Base-by-base conservation (phyloP, 768 basidiomycete species). In the Russula foetens region DNA sequence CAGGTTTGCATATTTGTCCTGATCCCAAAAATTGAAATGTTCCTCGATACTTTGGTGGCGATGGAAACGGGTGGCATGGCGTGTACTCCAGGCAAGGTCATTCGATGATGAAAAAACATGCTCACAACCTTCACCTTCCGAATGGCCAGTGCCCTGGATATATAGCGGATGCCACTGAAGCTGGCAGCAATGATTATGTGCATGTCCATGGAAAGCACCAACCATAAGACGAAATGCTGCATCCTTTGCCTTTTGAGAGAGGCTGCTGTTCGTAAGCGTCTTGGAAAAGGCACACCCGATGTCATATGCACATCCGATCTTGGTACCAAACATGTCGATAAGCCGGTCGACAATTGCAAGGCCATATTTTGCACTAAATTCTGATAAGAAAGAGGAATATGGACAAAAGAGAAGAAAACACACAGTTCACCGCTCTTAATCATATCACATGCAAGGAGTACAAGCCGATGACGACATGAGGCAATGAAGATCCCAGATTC, bases 191-290 rank as follows among this genome's bases (percentile, higher is more conserved):
- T 66, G 61, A 49, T 70, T 70, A 52, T 73, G 72, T 0, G 66
- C 64, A 53, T 72, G 67, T 2, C 71, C 68, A 54, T 72, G 71
- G 60, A 72, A 72, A 2, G 69, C 64, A 4, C 68, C 65, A 7
- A 71, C 66, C 14, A 69, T 60, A 7, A 70, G 39, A 4, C 62
- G 53, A 4, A 66, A n/a, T 29, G 43, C 9, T 15, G 39, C 41
- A 19, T 58, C 44, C 12, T 28, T 2, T 4, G 63, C 60, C 4
- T 48, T 28, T 0, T 54, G 58, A 5, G 66, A 67, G 7, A 71
- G 55, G 14, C 60, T 53, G 44, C 68, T 67, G 3, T 35, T 53
- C 4, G 26, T 7, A 1, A 68, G 9, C 0, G 68, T 71, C 21
- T 54, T 64, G 0, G 45, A n/a, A 51, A 71, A 68, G 1, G 56